Base-by-base conservation (phyloP, 768 basidiomycete species). In the Tylopilus sp. region DNA sequence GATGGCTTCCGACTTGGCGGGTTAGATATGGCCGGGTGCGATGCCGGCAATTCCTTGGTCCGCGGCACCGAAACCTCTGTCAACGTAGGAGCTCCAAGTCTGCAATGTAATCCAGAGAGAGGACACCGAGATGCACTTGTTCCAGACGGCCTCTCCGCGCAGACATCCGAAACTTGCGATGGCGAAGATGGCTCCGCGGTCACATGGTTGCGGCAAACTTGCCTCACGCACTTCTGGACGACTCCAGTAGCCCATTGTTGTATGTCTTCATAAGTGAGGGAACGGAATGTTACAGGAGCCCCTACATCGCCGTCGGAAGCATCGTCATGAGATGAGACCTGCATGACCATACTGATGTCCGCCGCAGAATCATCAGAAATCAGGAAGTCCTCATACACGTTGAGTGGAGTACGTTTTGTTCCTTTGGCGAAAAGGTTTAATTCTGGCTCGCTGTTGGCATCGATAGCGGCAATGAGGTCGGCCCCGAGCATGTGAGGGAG, bases 401-500 rank as follows among this genome's bases (percentile, higher is more conserved):
- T 44, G 16, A 51, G 43, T 17, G 56, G 49, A 1, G 38, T 14
- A 29, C 3, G 14, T 3, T 13, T 28, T 8, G 29, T 38, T 36
- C 45, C 55, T 41, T 34, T 31, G 29, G 38, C 31, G 22, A 25
- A 31, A 24, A 63, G 50, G 33, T 63, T 60, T 7, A 68, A 30
- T 13, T 26, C 66, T 2, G 61, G 57, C 36, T 65, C 64, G 54
- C 60, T 65, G 22, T 66, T 65, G 31, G 65, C 57, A 34, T 66
- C 61, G 29, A 66, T 57, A 4, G 64, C 64, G 6, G 66, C 64
- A 13, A 66, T 60, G 29, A 66, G 66, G 33, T 65, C 66, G 14
- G 63, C 43, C 19, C 65, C 64, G 2, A 66, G 64, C 16, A 65
- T 65, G 22, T 53, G 58, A 38, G 64, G 64, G 16, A 65, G 56